Evolutionary conservation across 1,284 basidiomycete species (phyloP).

Genomic region (Ceratobasidium sp.): DNA sequence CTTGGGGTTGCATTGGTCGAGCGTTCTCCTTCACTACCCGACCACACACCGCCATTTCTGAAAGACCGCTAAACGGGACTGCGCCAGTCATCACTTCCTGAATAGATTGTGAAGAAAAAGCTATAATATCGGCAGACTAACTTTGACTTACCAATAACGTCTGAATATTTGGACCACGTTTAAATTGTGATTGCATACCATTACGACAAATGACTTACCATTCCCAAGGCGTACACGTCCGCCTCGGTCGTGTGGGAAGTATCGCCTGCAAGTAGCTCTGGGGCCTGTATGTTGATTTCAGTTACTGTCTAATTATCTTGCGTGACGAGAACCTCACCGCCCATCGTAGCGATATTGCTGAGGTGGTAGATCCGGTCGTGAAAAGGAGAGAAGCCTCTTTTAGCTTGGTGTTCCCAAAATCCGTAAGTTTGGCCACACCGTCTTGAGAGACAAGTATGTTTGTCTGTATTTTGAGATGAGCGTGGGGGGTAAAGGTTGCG

Average conservation of each 20-base stretch:
- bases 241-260: background rate
- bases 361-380: background rate
- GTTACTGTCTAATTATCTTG: no score
- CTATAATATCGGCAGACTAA: background rate
- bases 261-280: constrained; percentile 3
- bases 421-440: background rate
- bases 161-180: background rate
- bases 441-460: constrained; percentile 10
- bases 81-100: constrained; percentile 13
- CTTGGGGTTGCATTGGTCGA: background rate
- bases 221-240: constrained; percentile 27
- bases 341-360: background rate
- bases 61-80: background rate
- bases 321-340: background rate
- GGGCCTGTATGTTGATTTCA: background rate
- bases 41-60: background rate
- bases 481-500: background rate
- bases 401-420: constrained; percentile 14
- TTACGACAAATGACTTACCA: no score
- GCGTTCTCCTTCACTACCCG: background rate
- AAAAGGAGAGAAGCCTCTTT: background rate
- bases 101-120: background rate
- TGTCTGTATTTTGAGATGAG: background rate
- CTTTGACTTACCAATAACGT: constrained; percentile 14
- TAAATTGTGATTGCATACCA: no score